phyloP scores from a whole-genome alignment of 2,329 filamentous ascomycete genomes.

The Raffaelea deltoideospora region DNA sequence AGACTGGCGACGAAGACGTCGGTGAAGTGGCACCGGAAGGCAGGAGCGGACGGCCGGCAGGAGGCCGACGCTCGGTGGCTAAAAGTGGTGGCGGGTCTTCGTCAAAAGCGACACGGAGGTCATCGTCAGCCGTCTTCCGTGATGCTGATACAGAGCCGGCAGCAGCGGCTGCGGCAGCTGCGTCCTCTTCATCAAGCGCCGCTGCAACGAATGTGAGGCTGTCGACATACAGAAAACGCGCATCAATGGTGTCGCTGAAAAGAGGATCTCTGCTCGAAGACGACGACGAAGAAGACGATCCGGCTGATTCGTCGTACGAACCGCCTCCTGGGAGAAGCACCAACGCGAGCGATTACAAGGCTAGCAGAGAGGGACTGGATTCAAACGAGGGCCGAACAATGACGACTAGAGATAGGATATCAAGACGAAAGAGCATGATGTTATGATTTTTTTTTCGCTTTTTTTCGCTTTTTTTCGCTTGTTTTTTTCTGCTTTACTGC shows the following conservation, averaged over 20 bases:
- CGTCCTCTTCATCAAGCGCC: background rate
- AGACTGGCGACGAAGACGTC: background rate
- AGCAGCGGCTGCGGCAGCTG: background rate
- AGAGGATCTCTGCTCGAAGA: constrained; percentile 15
- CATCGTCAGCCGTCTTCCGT: background rate
- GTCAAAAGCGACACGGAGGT: constrained; percentile 3
- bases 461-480: constrained; percentile 2
- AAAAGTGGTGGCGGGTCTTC: background rate
- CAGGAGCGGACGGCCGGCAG: background rate
- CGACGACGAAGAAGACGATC: constrained; percentile 17
- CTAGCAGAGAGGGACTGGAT: background rate
- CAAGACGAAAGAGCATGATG: constrained; percentile 44
- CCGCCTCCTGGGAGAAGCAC: constrained; percentile 8
- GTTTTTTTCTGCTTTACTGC: background rate
- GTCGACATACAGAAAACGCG: constrained; percentile 21
- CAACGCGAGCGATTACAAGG: no score
- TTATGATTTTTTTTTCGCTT: constrained; percentile 22
- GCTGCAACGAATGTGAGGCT: constrained; percentile 5
- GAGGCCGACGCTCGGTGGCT: background rate
- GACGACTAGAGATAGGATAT: constrained; percentile 17
- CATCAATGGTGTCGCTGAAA: constrained; percentile 25
- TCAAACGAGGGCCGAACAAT: constrained; percentile 9
- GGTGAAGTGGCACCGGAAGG: constrained; percentile 1
- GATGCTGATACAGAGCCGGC: no score
- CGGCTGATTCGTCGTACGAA: constrained; percentile 14